These are phyloP conservation scores for Cordyceps farinosa DNA, from an alignment of 2,329 filamentous ascomycete genomes.

Conservation along the genomic window DNA sequence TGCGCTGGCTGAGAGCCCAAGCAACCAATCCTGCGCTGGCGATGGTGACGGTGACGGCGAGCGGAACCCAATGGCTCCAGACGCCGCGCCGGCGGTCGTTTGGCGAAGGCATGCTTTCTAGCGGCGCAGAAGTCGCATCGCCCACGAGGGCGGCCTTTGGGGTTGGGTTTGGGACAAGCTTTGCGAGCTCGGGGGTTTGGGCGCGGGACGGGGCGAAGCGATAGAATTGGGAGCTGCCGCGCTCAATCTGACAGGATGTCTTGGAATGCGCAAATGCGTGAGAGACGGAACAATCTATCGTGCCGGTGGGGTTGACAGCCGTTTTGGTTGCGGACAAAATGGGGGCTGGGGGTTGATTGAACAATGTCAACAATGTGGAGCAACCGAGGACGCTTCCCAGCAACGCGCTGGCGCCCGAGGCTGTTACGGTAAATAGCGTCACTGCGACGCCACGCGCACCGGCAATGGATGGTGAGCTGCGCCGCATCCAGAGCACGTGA, in stretches of 20 bases:
- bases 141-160: constrained; percentile 61
- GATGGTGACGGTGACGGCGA: constrained; percentile 80
- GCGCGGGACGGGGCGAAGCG: neutral
- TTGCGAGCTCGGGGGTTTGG: neutral
- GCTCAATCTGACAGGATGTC: constrained; percentile 7
- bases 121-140: constrained; percentile 53
- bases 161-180: neutral
- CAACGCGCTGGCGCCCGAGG: constrained; percentile 29
- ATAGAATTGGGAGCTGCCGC: neutral
- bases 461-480: constrained; percentile 9
- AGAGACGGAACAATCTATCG: constrained; percentile 6
- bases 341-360: constrained; percentile 22
- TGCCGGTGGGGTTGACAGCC: constrained; percentile 19
- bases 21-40: constrained; percentile 82
- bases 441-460: constrained; percentile 5
- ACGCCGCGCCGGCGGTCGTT: constrained; percentile 49
- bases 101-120: constrained; percentile 11
- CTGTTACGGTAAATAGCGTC: constrained; percentile 33
- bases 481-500: constrained; percentile 7
- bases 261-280: constrained; percentile 17
- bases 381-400: constrained; percentile 19
- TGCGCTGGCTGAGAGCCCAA: constrained; percentile 91
- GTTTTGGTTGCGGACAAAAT: constrained; percentile 22
- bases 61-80: constrained; percentile 83
- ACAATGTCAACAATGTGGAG: constrained; percentile 25